Percentiles rank a stretch among this genome's conserved stretches.
Evolutionary conservation across 2,329 filamentous ascomycete genomes (phyloP).

Genomic region (Balansia obtecta): DNA sequence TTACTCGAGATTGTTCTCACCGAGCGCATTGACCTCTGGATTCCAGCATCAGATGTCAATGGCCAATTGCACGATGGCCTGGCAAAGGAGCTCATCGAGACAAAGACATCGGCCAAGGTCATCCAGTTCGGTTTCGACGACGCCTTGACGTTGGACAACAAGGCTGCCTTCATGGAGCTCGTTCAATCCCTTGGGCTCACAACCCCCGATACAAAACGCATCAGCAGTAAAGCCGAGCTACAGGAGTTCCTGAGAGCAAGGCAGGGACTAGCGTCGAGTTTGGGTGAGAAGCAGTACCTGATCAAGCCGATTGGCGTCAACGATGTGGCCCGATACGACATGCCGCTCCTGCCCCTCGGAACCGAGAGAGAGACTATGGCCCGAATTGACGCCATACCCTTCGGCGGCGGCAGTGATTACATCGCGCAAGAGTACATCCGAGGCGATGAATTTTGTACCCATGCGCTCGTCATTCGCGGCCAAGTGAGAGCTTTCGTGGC

Average conservation of each 20-base stretch:
- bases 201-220: conserved; percentile 37
- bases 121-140: conserved; percentile 49
- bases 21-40: conserved; percentile 58
- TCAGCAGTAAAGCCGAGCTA: conserved; percentile 40
- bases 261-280: conserved; percentile 10
- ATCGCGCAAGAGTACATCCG: conserved; percentile 52
- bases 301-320: conserved; percentile 55
- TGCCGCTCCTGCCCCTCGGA: conserved; percentile 51
- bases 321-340: conserved; percentile 44
- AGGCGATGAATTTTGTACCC: conserved; percentile 56
- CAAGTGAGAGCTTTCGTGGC: conserved; percentile 53
- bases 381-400: conserved; percentile 30
- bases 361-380: conserved; percentile 43
- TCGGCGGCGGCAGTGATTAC: conserved; percentile 41
- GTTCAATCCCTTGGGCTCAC: conserved; percentile 40
- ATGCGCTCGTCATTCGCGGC: conserved; percentile 54
- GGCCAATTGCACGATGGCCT: conserved; percentile 54
- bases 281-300: conserved; percentile 37
- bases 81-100: conserved; percentile 49
- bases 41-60: conserved; percentile 58
- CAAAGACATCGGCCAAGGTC: conserved; percentile 43
- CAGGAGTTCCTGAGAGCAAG: conserved; percentile 34
- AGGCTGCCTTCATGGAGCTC: conserved; percentile 51
- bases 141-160: conserved; percentile 48
- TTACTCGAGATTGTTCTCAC: conserved; percentile 45